These are phyloP conservation scores for Dioszegia aurantiaca DNA, from an alignment of 768 basidiomycete species.

Conservation along the genomic window DNA sequence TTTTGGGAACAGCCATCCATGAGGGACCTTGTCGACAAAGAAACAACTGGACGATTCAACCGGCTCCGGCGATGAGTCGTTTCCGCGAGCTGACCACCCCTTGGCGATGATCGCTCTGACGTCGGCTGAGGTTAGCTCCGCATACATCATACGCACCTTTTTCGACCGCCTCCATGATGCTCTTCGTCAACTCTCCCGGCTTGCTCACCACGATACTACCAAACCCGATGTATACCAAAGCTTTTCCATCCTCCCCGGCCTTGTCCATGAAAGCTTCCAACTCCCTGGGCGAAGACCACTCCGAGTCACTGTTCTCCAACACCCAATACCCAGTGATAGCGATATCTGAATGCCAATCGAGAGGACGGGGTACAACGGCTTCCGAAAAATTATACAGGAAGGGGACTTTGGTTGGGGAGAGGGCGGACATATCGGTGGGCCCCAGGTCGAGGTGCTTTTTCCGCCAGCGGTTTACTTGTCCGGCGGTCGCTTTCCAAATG, in stretches of 20 bases:
- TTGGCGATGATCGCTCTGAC: conserved; percentile 68
- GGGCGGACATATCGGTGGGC: conserved; percentile 62
- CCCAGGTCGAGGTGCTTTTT: conserved; percentile 57
- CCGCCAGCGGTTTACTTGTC: conserved; percentile 68
- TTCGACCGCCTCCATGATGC: conserved; percentile 62
- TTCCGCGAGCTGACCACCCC: conserved; percentile 64
- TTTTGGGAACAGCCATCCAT: conserved; percentile 55
- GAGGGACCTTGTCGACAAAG: conserved; percentile 65
- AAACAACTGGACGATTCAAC: conserved; percentile 55
- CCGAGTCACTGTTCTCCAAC: conserved; percentile 62
- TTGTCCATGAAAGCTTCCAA: conserved; percentile 61
- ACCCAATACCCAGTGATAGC: conserved; percentile 59
- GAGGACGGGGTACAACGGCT: conserved; percentile 66
- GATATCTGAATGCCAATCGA: conserved; percentile 66
- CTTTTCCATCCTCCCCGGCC: conserved; percentile 60
- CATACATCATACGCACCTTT: conserved; percentile 57
- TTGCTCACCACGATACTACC: conserved; percentile 67
- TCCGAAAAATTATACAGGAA: conserved; percentile 70
- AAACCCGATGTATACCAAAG: conserved; percentile 69
- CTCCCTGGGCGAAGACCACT: conserved; percentile 60
- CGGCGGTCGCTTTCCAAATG: conserved; percentile 65
- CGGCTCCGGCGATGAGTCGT: conserved; percentile 51
- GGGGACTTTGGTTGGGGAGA: conserved; percentile 60
- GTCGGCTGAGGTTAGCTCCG: conserved; percentile 53
- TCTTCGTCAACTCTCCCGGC: conserved; percentile 59